Conservation (phyloP, 1,284 basidiomycete species). For the Malassezia obtusa region DNA sequence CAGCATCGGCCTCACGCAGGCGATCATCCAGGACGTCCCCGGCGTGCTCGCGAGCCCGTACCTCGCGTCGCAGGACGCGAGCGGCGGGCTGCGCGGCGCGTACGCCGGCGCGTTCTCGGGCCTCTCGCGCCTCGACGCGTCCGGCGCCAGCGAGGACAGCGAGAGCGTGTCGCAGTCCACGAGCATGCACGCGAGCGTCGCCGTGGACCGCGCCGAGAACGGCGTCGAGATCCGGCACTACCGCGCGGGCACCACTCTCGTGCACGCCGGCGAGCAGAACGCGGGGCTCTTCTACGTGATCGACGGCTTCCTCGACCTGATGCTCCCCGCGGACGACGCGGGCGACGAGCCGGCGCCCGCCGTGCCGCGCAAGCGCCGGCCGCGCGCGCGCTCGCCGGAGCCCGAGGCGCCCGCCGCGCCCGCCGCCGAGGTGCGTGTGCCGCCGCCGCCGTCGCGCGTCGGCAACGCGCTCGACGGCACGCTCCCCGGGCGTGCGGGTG, state of each 20-base stretch:
- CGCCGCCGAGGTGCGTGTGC: neutral
- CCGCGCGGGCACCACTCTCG: slow-evolving; percentile 72
- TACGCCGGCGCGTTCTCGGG: slow-evolving; percentile 74
- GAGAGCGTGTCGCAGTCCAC: slow-evolving; percentile 6
- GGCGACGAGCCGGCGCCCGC: slow-evolving; percentile 9
- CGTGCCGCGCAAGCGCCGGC: neutral
- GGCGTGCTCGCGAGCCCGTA: slow-evolving; percentile 39
- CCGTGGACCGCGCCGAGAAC: slow-evolving; percentile 57
- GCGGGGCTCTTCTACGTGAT: slow-evolving; percentile 95
- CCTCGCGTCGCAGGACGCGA: slow-evolving; percentile 24
- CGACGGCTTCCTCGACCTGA: slow-evolving; percentile 88
- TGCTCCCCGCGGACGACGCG: slow-evolving; percentile 56
- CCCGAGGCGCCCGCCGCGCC: neutral
- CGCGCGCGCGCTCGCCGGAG: neutral
- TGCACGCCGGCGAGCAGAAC: slow-evolving; percentile 78
- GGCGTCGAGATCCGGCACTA: slow-evolving; percentile 93
- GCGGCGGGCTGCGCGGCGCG: slow-evolving; percentile 25
- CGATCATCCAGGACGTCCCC: slow-evolving; percentile 52
- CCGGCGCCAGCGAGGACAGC: slow-evolving; percentile 32
- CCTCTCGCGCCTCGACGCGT: slow-evolving; percentile 58
- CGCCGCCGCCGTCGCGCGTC: slow-evolving; percentile 21
- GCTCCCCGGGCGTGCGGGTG: no score
- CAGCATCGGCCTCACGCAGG: slow-evolving; percentile 87
- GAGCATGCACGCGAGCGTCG: neutral
- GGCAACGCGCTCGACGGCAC: slow-evolving; percentile 40